Evolutionary conservation across 164 flowering plant genomes (phyloP).

Genomic region (Litsea cubeba): DNA sequence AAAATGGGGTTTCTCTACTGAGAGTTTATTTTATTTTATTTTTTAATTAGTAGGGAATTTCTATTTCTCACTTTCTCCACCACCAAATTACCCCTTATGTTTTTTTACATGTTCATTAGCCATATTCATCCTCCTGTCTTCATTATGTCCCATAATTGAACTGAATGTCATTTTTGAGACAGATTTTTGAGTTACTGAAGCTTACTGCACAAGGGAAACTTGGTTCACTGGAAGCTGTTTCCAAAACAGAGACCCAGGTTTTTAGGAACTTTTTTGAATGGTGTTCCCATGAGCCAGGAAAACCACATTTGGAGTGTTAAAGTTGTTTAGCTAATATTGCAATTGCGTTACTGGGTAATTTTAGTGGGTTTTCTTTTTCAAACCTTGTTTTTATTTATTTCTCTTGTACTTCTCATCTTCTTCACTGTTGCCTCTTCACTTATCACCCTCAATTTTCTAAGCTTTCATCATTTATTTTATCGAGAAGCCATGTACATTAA

Average conservation of each 20-base stretch:
- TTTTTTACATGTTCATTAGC: too few relatives aligned
- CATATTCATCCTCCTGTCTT: too few relatives aligned
- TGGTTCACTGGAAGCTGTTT: not conserved
- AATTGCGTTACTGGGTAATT: not conserved
- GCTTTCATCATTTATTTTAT: not conserved
- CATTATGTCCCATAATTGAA: too few relatives aligned
- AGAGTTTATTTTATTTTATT: too few relatives aligned
- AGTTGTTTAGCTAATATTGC: not conserved
- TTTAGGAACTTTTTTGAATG: not conserved
- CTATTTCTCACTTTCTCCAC: too few relatives aligned
- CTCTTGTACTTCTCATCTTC: not conserved
- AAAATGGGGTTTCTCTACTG: too few relatives aligned
- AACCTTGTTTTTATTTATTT: not conserved
- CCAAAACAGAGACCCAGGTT: not conserved
- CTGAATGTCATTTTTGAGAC: too few relatives aligned
- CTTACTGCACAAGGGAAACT: not conserved
- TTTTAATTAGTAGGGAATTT: too few relatives aligned
- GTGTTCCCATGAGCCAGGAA: not conserved
- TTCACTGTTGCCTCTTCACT: not conserved
- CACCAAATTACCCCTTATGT: too few relatives aligned
- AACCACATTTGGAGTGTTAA: not conserved
- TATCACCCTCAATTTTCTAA: not conserved
- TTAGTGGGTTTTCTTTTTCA: not conserved
- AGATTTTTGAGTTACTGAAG: too few relatives aligned
- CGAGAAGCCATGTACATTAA: not conserved